Conservation (phyloP, 306 rosid species). For the Cajanus cajan region DNA sequence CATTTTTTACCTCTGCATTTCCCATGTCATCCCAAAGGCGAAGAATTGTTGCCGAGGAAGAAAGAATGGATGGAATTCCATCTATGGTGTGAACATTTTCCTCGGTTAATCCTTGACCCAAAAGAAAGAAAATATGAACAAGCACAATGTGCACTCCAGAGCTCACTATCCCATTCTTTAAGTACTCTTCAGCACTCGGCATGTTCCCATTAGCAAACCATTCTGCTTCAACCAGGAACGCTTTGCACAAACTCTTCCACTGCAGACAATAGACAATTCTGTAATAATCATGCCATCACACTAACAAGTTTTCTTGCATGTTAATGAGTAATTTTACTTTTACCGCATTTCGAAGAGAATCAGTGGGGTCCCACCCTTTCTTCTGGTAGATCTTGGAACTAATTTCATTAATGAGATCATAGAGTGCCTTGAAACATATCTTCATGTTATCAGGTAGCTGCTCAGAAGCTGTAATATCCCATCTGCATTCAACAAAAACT, state of each 20-base stretch:
- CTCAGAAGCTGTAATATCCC: conserved; percentile 51
- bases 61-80: conserved; percentile 35
- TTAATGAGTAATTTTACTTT: too few species aligned
- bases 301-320: too few species aligned
- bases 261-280: conserved; percentile 1
- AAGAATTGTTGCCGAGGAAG: conserved; percentile 56
- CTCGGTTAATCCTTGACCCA: conserved; percentile 49
- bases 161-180: conserved; percentile 58
- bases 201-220: conserved; percentile 56
- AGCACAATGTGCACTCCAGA: conserved; percentile 55
- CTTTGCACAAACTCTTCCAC: conserved; percentile 62
- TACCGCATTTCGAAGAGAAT: too few species aligned
- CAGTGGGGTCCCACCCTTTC: too few species aligned
- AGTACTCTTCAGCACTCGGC: conserved; percentile 60
- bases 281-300: too few species aligned
- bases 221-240: conserved; percentile 66
- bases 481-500: conserved; percentile 31
- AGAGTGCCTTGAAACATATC: conserved; percentile 46
- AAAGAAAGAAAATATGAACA: conserved; percentile 53
- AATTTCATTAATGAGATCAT: conserved; percentile 49
- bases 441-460: conserved; percentile 54
- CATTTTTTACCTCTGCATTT: conserved; percentile 48
- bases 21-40: conserved; percentile 86
- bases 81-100: conserved; percentile 41
- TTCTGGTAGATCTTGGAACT: too few species aligned